A percentile compares a stretch with the other conserved stretches of the same genome.
Conservation (phyloP, 2,329 filamentous ascomycete species). For the Cordyceps farinosa region DNA sequence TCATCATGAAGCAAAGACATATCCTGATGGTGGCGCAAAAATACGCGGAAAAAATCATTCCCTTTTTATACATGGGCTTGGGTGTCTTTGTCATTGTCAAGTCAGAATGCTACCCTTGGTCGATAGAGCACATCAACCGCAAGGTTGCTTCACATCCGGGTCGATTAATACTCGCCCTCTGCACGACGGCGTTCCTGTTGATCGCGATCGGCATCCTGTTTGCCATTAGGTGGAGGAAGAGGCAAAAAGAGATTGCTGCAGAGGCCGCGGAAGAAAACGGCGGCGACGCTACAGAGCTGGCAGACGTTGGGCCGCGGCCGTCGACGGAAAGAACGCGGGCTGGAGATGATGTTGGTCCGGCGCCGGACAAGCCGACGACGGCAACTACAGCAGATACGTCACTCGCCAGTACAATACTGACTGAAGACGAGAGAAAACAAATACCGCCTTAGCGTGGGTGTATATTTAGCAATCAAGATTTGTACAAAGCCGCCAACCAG, state of each 20-base stretch:
- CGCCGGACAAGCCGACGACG: not conserved
- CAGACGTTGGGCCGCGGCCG: not conserved
- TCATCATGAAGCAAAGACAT: constrained; percentile 32
- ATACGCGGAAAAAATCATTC: constrained; percentile 27
- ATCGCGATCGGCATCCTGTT: constrained; percentile 18
- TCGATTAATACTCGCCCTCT: constrained; percentile 19
- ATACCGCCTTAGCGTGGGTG: not conserved
- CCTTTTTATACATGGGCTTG: constrained; percentile 32
- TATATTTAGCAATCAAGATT: constrained; percentile 4
- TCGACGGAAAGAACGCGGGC: not conserved
- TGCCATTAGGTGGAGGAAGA: constrained; percentile 12
- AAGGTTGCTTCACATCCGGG: constrained; percentile 15
- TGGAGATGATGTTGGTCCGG: not conserved
- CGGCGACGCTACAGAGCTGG: not conserved
- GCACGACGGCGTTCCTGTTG: constrained; percentile 20
- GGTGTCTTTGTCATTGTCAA: constrained; percentile 32
- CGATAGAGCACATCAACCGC: constrained; percentile 29
- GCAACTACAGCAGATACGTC: constrained; percentile 4
- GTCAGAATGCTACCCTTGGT: constrained; percentile 33
- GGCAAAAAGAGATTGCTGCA: constrained; percentile 1
- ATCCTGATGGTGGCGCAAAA: constrained; percentile 26
- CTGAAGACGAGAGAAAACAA: constrained; percentile 4
- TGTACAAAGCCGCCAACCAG: not conserved
- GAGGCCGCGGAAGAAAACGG: not conserved
- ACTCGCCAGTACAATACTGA: not conserved